Base-by-base conservation (phyloP, 208 protist species). In the Trypanosoma brucei region DNA sequence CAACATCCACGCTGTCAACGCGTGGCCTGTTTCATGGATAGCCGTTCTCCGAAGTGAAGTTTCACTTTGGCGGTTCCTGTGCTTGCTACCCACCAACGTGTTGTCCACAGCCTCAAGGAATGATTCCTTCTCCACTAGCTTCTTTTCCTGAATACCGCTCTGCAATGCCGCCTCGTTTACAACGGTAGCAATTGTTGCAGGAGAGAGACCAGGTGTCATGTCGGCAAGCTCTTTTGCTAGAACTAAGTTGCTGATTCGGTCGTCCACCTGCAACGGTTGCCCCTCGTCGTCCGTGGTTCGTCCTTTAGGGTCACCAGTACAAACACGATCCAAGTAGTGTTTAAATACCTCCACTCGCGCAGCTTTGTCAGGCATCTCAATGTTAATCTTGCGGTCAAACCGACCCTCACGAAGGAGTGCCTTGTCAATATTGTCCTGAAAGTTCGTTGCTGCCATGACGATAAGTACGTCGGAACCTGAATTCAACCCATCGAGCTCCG, bases 391-490 rank as follows among this genome's bases (percentile, higher is more conserved):
- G 35, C 91, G 84, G 61, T 96, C 91, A 67, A 96, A 96, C 48
- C 91, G 83, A 40, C 91, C 91, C 66, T 92, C 86, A 11, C 91
- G 86, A 49, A 94, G 68, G 3, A 96, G 79, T 3, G 91, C 91
- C 57, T 92, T 88, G 70, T 99, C 97, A 33, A 98, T 90, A 59
- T 87, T 86, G 37, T 98, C 93, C 50, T 98, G 95, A 57, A 97
- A 97, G 78, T 99, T 99, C 4, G 97, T 99, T 6, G 97, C 97
- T 2, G 84, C 97, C 54, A 99, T 80, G 5, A 99, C 96, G 50
- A 99, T 94, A 35, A 99, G 84, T 40, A 87, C 80, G 60, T 96
- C 88, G 35, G 64, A 77, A 50, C 83, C 82, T 46, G 85, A 86
- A 73, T 72, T 85, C 46, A 98, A 86, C 1, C 97, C 97, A 75